These are phyloP conservation scores for Cyclocybe aegerita DNA, from an alignment of 768 basidiomycete genomes.

Conservation along the genomic window DNA sequence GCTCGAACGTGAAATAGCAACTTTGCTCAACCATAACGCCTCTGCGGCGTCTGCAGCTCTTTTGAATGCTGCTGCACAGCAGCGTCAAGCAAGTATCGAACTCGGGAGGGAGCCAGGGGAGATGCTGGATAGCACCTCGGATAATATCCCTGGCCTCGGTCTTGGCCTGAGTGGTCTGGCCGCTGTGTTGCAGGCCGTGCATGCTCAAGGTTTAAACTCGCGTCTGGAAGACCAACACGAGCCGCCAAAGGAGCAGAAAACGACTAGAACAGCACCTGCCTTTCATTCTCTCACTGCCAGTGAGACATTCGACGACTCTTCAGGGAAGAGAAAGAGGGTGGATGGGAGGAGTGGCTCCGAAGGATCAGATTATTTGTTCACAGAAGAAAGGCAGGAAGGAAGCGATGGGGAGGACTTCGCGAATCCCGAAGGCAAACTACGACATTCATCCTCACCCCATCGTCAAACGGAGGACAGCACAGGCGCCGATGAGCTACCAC, in stretches of 20 bases:
- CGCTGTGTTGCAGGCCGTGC: conserved; percentile 79
- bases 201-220: conserved; percentile 50
- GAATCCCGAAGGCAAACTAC: conserved; percentile 24
- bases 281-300: conserved; percentile 76
- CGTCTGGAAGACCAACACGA: conserved; percentile 40
- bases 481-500: conserved; percentile 42
- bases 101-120: conserved; percentile 30
- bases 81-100: conserved; percentile 50
- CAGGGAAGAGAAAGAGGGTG: conserved; percentile 30
- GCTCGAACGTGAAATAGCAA: conserved; percentile 77
- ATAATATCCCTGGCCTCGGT: conserved; percentile 42
- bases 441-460: conserved; percentile 30
- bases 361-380: conserved; percentile 57
- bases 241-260: conserved; percentile 45
- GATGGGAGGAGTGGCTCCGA: conserved; percentile 42
- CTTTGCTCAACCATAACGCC: conserved; percentile 72
- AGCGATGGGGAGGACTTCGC: conserved; percentile 41
- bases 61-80: conserved; percentile 66
- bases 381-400: conserved; percentile 40
- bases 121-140: conserved; percentile 26
- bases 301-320: conserved; percentile 33
- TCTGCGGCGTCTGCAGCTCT: conserved; percentile 66
- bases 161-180: conserved; percentile 65
- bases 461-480: conserved; percentile 29
- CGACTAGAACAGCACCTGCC: conserved; percentile 71